A percentile compares a stretch with the other conserved stretches of the same genome.
These are phyloP conservation scores for Zymoseptoria ardabiliae DNA, from an alignment of 2,329 filamentous ascomycete species.

Conservation along the genomic window DNA sequence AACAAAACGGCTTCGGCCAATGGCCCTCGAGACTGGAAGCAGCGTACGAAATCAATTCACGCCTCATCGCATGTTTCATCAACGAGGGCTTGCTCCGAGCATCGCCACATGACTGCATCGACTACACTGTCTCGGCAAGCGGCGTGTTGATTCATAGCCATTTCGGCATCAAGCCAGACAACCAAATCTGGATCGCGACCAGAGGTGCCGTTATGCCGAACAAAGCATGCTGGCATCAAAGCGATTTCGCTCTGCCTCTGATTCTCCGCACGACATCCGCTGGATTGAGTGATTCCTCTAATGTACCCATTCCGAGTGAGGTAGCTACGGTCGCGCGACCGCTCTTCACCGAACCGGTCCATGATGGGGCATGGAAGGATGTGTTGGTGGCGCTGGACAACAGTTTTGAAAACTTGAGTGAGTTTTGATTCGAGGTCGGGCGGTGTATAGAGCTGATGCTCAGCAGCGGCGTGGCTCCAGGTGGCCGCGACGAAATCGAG, in stretches of 20 bases:
- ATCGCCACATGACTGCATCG: background rate
- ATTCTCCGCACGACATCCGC: background rate
- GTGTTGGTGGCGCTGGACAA: background rate
- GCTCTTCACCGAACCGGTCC: background rate
- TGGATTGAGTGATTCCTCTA: background rate
- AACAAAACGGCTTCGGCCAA: background rate
- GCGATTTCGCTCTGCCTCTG: background rate
- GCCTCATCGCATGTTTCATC: background rate
- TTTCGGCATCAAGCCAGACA: background rate
- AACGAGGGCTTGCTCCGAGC: background rate
- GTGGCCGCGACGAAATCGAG: background rate
- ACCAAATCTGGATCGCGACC: background rate
- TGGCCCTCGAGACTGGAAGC: background rate
- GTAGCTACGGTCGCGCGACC: background rate
- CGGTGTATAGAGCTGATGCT: background rate
- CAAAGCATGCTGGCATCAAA: background rate
- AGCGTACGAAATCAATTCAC: background rate
- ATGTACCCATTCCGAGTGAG: background rate
- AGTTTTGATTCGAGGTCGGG: background rate
- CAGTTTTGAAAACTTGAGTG: background rate
- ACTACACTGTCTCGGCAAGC: background rate
- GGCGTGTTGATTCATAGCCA: background rate
- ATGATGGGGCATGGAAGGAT: background rate
- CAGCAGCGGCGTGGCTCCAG: background rate
- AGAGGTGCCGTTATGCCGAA: background rate